These are phyloP conservation scores for Fusarium nurragi DNA, from an alignment of 2,329 filamentous ascomycete genomes.

Conservation along the genomic window DNA sequence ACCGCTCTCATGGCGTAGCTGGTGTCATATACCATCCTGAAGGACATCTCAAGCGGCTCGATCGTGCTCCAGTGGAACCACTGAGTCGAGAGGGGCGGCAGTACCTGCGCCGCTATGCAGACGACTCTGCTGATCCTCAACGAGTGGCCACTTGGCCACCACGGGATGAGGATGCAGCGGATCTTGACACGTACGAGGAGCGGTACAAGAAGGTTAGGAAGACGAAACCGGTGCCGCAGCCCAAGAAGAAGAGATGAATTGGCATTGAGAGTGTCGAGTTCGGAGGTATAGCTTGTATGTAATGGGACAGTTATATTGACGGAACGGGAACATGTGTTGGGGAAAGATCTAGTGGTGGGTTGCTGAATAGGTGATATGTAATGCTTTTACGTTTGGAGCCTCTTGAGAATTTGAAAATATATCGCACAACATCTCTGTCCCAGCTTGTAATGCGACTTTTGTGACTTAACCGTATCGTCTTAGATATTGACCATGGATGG, in stretches of 20 bases:
- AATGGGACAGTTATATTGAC: no score
- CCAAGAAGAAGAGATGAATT: not conserved
- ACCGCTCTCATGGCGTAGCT: not conserved
- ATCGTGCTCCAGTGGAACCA: not conserved
- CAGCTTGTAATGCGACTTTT: no score
- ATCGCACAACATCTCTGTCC: no score
- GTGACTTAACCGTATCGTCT: no score
- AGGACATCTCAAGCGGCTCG: rapidly evolving
- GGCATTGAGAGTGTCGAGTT: not conserved
- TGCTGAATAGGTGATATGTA: no score
- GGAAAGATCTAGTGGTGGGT: no score
- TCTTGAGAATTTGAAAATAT: no score
- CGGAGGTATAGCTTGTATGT: no score
- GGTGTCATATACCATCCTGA: constrained; percentile 7
- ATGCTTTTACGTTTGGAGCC: no score
- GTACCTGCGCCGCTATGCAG: not conserved
- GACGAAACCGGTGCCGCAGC: not conserved
- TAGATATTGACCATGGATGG: no score
- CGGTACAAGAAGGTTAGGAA: constrained; percentile 3
- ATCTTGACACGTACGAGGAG: not conserved
- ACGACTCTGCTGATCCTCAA: constrained; percentile 1
- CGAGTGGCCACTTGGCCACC: constrained; percentile 20
- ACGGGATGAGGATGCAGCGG: not conserved
- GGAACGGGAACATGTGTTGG: no score
- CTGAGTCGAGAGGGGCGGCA: constrained; percentile 7